Conservation (phyloP, 2,329 filamentous ascomycete genomes). For the Fusarium paranaense region DNA sequence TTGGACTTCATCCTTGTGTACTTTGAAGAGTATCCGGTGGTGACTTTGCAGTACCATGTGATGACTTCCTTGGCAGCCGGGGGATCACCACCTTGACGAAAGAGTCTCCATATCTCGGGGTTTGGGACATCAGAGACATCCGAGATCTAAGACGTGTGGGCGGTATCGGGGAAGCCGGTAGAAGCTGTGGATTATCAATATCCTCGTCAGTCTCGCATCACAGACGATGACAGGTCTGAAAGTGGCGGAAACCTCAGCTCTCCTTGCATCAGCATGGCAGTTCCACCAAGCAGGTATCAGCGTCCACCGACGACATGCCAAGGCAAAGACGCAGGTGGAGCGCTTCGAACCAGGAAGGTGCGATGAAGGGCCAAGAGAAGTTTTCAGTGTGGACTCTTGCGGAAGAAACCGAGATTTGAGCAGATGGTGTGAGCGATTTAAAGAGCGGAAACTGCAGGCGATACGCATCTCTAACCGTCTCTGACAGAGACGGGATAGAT, state of each 20-base stretch:
- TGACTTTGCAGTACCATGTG: background rate
- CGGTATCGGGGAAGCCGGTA: background rate
- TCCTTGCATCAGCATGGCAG: background rate
- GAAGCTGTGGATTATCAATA: background rate
- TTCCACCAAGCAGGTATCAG: background rate
- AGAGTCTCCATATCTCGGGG: background rate
- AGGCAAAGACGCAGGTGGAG: background rate
- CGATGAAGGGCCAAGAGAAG: background rate
- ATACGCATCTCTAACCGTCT: background rate
- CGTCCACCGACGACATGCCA: background rate
- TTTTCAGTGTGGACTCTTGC: background rate
- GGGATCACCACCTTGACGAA: background rate
- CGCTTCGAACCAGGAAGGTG: background rate
- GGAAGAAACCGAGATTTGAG: background rate
- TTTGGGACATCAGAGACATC: background rate
- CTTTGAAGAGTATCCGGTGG: background rate
- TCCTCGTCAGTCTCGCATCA: background rate
- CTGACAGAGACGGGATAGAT: background rate
- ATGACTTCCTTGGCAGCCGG: background rate
- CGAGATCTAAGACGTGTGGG: background rate
- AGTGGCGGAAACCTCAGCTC: background rate
- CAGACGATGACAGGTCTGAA: background rate
- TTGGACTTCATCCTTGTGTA: background rate
- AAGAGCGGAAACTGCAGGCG: background rate
- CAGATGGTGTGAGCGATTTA: background rate